Evolutionary conservation across 805 yeast genomes (phyloP).

Genomic region (Wickerhamomyces subpelliculosus): DNA sequence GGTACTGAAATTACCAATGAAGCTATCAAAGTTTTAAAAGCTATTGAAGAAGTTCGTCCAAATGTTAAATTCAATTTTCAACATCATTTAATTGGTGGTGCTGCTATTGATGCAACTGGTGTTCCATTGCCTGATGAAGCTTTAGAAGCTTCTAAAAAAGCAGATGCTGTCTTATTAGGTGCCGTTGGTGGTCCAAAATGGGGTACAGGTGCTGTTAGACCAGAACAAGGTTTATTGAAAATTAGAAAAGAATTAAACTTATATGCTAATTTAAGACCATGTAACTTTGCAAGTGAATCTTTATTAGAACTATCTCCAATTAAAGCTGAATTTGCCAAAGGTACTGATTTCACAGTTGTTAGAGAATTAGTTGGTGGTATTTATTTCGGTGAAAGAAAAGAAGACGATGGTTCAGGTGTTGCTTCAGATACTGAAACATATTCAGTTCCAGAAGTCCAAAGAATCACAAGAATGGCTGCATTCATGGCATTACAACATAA

Average conservation of each 20-base stretch:
- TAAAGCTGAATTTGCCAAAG: constrained; percentile 75
- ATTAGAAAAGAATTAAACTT: constrained; percentile 91
- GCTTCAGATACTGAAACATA: constrained; percentile 95
- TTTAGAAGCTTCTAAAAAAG: constrained; percentile 70
- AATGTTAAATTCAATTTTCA: constrained; percentile 64
- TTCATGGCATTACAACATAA: constrained; percentile 87
- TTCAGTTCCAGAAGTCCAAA: constrained; percentile 84
- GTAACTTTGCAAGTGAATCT: constrained; percentile 83
- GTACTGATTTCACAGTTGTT: constrained; percentile 88
- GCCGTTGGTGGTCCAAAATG: constrained; percentile 99
- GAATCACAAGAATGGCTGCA: constrained; percentile 98
- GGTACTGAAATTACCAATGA: constrained; percentile 87
- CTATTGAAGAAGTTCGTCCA: constrained; percentile 58
- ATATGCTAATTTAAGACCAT: constrained; percentile 95
- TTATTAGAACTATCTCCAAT: constrained; percentile 84
- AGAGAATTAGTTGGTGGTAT: constrained; percentile 98
- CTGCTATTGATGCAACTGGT: constrained; percentile 96
- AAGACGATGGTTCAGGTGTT: constrained; percentile 78
- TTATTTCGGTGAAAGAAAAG: constrained; percentile 92
- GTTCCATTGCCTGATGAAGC: constrained; percentile 83
- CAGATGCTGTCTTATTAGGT: constrained; percentile 95
- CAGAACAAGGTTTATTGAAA: constrained; percentile 92
- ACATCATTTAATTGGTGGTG: constrained; percentile 92
- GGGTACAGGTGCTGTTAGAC: constrained; percentile 96
- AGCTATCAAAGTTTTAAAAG: constrained; percentile 85